Evolutionary conservation across 768 basidiomycete species (phyloP).

Genomic region (Rhodotorula toruloides): DNA sequence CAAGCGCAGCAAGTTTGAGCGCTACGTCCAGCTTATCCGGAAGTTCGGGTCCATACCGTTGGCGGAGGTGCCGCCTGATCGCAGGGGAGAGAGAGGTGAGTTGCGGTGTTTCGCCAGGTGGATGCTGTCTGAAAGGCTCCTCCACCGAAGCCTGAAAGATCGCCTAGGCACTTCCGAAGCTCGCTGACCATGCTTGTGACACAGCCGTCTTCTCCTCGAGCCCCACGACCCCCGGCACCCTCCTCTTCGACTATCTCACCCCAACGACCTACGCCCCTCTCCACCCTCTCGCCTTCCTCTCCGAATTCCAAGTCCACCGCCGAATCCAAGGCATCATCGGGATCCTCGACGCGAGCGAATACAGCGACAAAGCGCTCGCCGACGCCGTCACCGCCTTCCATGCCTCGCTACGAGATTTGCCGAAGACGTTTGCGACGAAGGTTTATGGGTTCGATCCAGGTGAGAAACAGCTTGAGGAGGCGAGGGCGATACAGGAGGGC

Average conservation of each 20-base stretch:
- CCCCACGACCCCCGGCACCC: conserved; percentile 64
- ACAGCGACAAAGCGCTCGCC: conserved; percentile 55
- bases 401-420: conserved; percentile 52
- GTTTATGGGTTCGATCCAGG: conserved; percentile 80
- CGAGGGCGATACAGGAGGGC: conserved; percentile 42
- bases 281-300: conserved; percentile 62
- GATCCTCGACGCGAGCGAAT: conserved; percentile 57
- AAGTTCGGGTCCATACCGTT: conserved; percentile 68
- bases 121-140: too few relatives aligned
- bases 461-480: conserved; percentile 53
- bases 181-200: conserved; percentile 8
- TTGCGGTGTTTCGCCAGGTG: background rate
- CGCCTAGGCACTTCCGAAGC: background rate
- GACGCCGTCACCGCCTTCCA: conserved; percentile 62
- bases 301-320: conserved; percentile 58
- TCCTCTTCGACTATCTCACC: conserved; percentile 75
- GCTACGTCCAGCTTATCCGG: conserved; percentile 67
- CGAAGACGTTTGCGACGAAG: conserved; percentile 71
- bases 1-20: conserved; percentile 62
- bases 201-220: conserved; percentile 77
- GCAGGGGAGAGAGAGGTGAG: conserved; percentile 55
- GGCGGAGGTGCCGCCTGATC: conserved; percentile 74
- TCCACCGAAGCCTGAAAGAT: background rate
- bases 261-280: conserved; percentile 63
- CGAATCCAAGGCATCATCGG: conserved; percentile 86